Percentiles rank a stretch among this genome's conserved stretches.
Conservation (phyloP, 2,329 filamentous ascomycete species). For the Neoscytalidium dimidiatum region DNA sequence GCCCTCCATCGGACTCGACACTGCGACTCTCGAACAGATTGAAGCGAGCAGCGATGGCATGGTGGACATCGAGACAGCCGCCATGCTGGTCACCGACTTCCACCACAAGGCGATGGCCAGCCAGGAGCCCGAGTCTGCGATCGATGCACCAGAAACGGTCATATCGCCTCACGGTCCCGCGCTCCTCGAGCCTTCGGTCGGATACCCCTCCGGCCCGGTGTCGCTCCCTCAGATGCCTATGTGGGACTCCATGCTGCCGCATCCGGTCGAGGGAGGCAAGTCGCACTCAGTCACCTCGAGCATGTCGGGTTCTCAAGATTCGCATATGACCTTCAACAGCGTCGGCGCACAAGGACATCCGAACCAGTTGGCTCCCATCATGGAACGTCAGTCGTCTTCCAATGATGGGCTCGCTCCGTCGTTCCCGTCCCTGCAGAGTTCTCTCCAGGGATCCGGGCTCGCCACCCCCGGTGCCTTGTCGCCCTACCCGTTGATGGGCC, state of each 20-base stretch:
- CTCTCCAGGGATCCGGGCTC: conserved; percentile 67
- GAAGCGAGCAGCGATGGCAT: conserved; percentile 87
- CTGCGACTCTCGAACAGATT: conserved; percentile 86
- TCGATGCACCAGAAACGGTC: conserved; percentile 61
- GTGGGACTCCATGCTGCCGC: conserved; percentile 86
- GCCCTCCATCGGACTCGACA: conserved; percentile 77
- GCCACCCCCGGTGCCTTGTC: conserved; percentile 74
- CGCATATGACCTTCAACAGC: conserved; percentile 59
- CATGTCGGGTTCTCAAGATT: conserved; percentile 66
- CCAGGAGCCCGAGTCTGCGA: conserved; percentile 60
- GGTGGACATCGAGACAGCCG: conserved; percentile 95
- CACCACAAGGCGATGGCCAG: conserved; percentile 90
- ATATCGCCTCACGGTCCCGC: conserved; percentile 72
- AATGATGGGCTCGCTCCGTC: conserved; percentile 65
- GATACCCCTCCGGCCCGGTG: conserved; percentile 73
- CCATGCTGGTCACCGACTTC: conserved; percentile 97
- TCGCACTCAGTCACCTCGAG: conserved; percentile 72
- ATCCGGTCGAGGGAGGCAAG: conserved; percentile 69
- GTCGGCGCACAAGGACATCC: conserved; percentile 60
- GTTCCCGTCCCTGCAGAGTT: conserved; percentile 71
- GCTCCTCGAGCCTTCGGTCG: conserved; percentile 75
- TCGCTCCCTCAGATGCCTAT: conserved; percentile 77
- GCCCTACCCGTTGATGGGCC: conserved; percentile 68
- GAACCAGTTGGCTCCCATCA: conserved; percentile 67
- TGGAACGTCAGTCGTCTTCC: conserved; percentile 57